Evolutionary conservation across 2,329 filamentous ascomycete species (phyloP).

Genomic region (Graphilbum fragrans): DNA sequence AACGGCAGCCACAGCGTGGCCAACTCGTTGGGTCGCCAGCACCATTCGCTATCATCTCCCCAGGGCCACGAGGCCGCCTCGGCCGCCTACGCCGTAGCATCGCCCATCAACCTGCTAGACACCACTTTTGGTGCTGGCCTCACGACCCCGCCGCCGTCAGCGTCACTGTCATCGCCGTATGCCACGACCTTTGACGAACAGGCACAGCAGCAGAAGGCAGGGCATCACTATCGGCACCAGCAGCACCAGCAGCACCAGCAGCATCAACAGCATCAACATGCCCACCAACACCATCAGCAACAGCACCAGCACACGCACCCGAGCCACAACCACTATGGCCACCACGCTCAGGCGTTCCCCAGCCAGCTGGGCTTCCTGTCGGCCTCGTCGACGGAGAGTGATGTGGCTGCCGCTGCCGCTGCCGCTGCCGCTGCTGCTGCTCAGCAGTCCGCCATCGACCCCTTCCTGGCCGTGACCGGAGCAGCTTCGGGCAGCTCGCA

Average conservation of each 20-base stretch:
- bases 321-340: slow-evolving; percentile 3
- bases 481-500: not conserved
- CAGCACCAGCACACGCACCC: not conserved
- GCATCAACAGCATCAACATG: slow-evolving; percentile 1
- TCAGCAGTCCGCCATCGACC: slow-evolving; percentile 7
- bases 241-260: slow-evolving; percentile 3
- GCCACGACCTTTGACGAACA: slow-evolving; percentile 3
- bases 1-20: slow-evolving; percentile 4
- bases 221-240: not conserved
- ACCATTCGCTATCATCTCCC: slow-evolving; percentile 7
- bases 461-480: slow-evolving; percentile 16
- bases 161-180: slow-evolving; percentile 34
- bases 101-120: slow-evolving; percentile 29
- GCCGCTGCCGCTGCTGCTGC: slow-evolving; percentile 6
- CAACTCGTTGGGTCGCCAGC: slow-evolving; percentile 7
- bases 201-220: not conserved
- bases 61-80: not conserved
- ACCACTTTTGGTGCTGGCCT: slow-evolving; percentile 36
- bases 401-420: slow-evolving; percentile 10
- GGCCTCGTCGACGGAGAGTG: slow-evolving; percentile 15
- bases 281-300: not conserved
- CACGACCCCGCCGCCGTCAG: slow-evolving; percentile 44
- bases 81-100: slow-evolving; percentile 8
- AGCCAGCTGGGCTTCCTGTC: slow-evolving; percentile 26
- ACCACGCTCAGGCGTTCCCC: slow-evolving; percentile 13